phyloP scores from a whole-genome alignment of 257 asterid species.

The Solanum ahanhuiri region DNA sequence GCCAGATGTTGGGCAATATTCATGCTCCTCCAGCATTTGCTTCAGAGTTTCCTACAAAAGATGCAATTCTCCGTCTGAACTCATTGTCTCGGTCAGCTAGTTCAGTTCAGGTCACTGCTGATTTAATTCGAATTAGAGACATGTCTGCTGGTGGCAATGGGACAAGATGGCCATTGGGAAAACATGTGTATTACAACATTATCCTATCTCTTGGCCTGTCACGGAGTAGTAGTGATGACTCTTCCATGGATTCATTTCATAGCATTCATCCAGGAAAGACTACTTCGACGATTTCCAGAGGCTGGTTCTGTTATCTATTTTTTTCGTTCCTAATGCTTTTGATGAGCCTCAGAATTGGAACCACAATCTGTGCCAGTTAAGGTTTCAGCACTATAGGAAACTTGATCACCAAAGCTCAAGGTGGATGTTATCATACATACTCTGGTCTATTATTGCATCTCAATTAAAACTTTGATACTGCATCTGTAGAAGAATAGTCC shows the following conservation, averaged over 20 bases:
- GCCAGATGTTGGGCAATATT: slow-evolving; percentile 68
- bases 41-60: slow-evolving; percentile 69
- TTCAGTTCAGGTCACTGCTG: slow-evolving; percentile 58
- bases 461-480: neutral
- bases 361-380: slow-evolving; percentile 36
- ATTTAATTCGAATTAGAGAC: slow-evolving; percentile 48
- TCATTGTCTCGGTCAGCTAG: slow-evolving; percentile 45
- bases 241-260: slow-evolving; percentile 45
- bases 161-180: slow-evolving; percentile 21
- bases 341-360: slow-evolving; percentile 50
- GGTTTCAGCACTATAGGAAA: neutral
- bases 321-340: slow-evolving; percentile 48
- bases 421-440: neutral
- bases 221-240: slow-evolving; percentile 32
- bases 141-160: slow-evolving; percentile 6
- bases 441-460: neutral
- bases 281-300: slow-evolving; percentile 17
- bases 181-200: slow-evolving; percentile 43
- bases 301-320: slow-evolving; percentile 44
- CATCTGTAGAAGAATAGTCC: neutral
- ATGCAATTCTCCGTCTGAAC: slow-evolving; percentile 32
- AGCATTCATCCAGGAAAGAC: slow-evolving; percentile 46
- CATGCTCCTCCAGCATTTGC: slow-evolving; percentile 95
- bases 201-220: slow-evolving; percentile 58
- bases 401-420: neutral